Evolutionary conservation across 495 filamentous ascomycete genomes (phyloP).

Genomic region (Hypomontagnella monticulosa): DNA sequence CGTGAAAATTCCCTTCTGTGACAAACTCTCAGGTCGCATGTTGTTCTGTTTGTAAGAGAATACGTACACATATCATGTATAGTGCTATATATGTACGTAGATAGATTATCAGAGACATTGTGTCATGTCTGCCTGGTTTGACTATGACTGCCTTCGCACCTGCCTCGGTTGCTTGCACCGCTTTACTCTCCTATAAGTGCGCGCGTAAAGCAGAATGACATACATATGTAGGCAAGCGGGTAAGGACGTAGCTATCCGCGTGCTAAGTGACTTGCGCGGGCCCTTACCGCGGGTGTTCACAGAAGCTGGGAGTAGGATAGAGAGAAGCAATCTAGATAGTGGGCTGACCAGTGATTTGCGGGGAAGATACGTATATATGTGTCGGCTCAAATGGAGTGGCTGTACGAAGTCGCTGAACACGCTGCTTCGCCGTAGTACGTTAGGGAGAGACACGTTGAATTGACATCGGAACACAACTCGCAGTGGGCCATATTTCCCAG

Average conservation of each 20-base stretch:
- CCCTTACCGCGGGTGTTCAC: slow-evolving; percentile 22
- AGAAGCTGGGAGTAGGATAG: slow-evolving; percentile 19
- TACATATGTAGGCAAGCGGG: slow-evolving; percentile 1
- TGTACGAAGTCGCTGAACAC: background rate
- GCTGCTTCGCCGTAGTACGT: slow-evolving; percentile 2
- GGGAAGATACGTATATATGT: slow-evolving; percentile 6
- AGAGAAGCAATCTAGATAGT: no score
- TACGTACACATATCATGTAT: no score
- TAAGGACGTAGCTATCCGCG: background rate
- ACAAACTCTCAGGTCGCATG: no score
- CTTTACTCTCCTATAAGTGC: no score
- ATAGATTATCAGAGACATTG: no score
- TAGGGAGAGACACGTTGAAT: background rate
- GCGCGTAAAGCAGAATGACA: background rate
- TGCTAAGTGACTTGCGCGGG: background rate
- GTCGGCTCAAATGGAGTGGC: background rate
- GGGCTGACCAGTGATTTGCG: background rate
- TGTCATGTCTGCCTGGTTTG: no score
- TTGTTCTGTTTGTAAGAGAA: no score
- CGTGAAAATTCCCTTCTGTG: no score
- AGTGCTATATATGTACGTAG: no score
- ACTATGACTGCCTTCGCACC: no score
- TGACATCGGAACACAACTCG: background rate
- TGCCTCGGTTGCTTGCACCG: no score
- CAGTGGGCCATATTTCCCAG: no score